Conservation (phyloP, 345 rosid genomes). For the Iberis pinnata region DNA sequence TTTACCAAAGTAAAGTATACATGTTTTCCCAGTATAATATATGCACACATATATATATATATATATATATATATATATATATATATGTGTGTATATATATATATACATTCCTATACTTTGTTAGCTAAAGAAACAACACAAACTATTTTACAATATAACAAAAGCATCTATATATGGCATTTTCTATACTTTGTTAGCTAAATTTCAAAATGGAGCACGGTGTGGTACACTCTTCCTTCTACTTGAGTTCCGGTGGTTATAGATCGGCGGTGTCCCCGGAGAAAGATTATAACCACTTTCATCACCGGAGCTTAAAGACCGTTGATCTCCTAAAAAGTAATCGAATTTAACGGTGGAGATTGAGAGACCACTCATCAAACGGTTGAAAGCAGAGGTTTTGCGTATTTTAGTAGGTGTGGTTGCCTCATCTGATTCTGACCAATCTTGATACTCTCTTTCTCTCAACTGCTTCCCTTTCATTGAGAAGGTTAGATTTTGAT, state of each 20-base stretch:
- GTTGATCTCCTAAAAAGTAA: constrained; percentile 30
- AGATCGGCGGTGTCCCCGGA: constrained; percentile 54
- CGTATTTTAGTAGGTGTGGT: constrained; percentile 69
- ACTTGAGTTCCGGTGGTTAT: constrained; percentile 59
- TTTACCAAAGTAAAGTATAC: too few species aligned
- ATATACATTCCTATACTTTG: too few species aligned
- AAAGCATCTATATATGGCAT: too few species aligned
- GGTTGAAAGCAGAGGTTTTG: constrained; percentile 48
- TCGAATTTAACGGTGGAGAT: constrained; percentile 35
- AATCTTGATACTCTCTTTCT: constrained; percentile 38
- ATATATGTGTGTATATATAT: too few species aligned
- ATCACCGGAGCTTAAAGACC: constrained; percentile 53
- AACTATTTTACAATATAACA: too few species aligned
- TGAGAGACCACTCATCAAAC: constrained; percentile 51
- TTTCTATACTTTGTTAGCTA: constrained; percentile 3
- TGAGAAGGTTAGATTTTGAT: constrained; percentile 51
- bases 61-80: too few species aligned
- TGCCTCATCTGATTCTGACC: constrained; percentile 57
- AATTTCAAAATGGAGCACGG: constrained; percentile 61
- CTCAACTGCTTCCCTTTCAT: constrained; percentile 46
- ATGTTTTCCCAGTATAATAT: too few species aligned
- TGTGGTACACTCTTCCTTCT: constrained; percentile 79
- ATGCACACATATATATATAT: too few species aligned
- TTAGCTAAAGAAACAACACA: too few species aligned
- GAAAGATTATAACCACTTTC: constrained; percentile 45